Evolutionary conservation across 495 filamentous ascomycete genomes (phyloP).

Genomic region (Penicillium paxilli): DNA sequence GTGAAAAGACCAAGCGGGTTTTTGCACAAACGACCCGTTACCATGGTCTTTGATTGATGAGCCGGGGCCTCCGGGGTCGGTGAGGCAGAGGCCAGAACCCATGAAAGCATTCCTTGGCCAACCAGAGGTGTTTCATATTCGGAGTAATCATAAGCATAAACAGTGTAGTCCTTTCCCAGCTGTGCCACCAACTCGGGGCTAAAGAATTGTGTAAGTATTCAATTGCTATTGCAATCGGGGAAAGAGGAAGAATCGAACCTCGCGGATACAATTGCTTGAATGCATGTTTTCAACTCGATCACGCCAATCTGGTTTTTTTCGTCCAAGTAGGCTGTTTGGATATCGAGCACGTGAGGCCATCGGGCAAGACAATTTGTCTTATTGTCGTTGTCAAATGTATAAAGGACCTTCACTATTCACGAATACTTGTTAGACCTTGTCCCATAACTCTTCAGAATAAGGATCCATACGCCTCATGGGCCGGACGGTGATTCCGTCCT

Average conservation of each 20-base stretch:
- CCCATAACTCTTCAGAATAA: neutral
- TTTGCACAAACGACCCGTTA: constrained; percentile 88
- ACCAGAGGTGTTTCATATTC: constrained; percentile 91
- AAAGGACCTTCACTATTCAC: constrained; percentile 78
- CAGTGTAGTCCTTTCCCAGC: constrained; percentile 85
- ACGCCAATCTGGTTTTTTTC: constrained; percentile 78
- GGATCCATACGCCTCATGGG: constrained; percentile 52
- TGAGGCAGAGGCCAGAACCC: constrained; percentile 67
- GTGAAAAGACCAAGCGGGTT: constrained; percentile 81
- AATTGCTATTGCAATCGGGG: neutral
- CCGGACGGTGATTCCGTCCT: constrained; percentile 54
- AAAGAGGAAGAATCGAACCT: constrained; percentile 44
- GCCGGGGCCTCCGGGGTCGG: constrained; percentile 55
- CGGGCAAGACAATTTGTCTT: constrained; percentile 91
- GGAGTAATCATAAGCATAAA: constrained; percentile 96
- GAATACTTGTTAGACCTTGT: constrained; percentile 17
- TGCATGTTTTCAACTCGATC: constrained; percentile 85
- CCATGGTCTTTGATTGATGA: constrained; percentile 66
- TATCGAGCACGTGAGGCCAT: constrained; percentile 76
- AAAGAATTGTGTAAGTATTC: constrained; percentile 20
- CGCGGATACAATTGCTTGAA: constrained; percentile 79
- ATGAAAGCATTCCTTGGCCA: constrained; percentile 94
- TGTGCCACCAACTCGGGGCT: constrained; percentile 88
- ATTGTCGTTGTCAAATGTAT: constrained; percentile 89
- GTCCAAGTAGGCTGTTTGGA: constrained; percentile 79